These are phyloP conservation scores for Ambrosia trifida DNA, from an alignment of 129 eudicot genomes.

Conservation along the genomic window DNA sequence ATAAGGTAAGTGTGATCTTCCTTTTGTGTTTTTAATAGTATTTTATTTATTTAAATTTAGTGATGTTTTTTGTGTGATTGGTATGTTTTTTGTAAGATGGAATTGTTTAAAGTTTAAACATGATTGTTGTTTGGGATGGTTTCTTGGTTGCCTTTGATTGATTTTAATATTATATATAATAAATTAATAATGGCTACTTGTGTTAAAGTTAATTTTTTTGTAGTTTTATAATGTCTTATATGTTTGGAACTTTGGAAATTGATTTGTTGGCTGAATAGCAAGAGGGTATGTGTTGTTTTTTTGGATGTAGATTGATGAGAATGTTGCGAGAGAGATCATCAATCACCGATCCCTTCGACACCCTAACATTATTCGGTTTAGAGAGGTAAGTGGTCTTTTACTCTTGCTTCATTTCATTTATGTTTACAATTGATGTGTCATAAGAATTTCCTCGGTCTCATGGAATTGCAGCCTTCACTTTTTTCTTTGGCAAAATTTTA, in stretches of 20 bases:
- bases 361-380: conserved; percentile 86
- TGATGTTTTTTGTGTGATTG: conserved; percentile 17
- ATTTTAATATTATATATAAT: not conserved
- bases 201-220: conserved; percentile 1
- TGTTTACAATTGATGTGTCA: not conserved
- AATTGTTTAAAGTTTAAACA: conserved; percentile 18
- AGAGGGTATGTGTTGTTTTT: not conserved
- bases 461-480: conserved; percentile 10
- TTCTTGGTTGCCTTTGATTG: conserved; percentile 16
- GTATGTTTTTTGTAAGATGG: conserved; percentile 27
- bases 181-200: conserved; percentile 26
- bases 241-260: conserved; percentile 11
- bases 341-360: conserved; percentile 87
- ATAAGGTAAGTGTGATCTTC: conserved; percentile 52
- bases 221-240: not conserved
- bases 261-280: conserved; percentile 11
- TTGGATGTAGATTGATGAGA: conserved; percentile 77
- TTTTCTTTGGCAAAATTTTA: conserved; percentile 1
- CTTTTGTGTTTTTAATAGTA: conserved; percentile 2
- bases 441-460: not conserved
- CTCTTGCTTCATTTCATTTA: not conserved
- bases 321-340: conserved; percentile 90
- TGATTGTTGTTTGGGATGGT: conserved; percentile 1
- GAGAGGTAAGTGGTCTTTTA: conserved; percentile 60
- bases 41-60: conserved; percentile 8